Base-by-base conservation (phyloP, 495 filamentous ascomycete species). In the Coniosporium apollinis region DNA sequence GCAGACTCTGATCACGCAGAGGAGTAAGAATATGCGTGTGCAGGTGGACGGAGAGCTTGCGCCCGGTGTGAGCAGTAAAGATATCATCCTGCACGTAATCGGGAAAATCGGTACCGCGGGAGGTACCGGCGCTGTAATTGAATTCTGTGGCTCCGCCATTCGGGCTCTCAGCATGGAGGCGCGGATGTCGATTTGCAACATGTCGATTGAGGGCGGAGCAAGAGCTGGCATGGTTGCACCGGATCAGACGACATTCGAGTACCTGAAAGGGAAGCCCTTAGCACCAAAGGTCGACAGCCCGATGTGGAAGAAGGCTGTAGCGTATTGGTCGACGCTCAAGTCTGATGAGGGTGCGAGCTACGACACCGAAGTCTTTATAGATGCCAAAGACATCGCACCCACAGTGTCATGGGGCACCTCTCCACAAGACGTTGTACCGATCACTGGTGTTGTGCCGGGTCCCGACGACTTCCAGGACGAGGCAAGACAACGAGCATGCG, bases 151-250 rank as follows among this genome's bases (percentile, higher is more conserved):
- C 34, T 91, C 83, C 34, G 83, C 86, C 35, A 94, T 97, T 51
- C 72, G 82, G 42, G 59, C 58, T 26, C 65, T 97, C 46, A 92
- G 82, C 60, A 94, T 97, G 72, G 89, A 97, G 55, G 89, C 89
- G 24, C 77, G 89, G 49, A 96, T 97, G 87, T 93, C 83, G 37
- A 89, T 97, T 53, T 96, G 89, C 61, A 97, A 97, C 64, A 97
- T 97, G 89, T 84, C 87, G n/a, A 94, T 96, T 52, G 89, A 97
- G 64, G 89, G 62, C 39, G 89, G 89, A 60, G 89, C 89, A 25
- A 70, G 89, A 63, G 87, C 89, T 38, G 89, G 89, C 40, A 87
- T 97, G 82, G 75, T 97, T 37, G 89, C 89, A 18, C 89, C 89
- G 2, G 89, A 97, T 43, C 76, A 93, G 55, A 81, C 65, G 29